Conservation (phyloP, 148 eudicot species). For the Cornus controversa region DNA sequence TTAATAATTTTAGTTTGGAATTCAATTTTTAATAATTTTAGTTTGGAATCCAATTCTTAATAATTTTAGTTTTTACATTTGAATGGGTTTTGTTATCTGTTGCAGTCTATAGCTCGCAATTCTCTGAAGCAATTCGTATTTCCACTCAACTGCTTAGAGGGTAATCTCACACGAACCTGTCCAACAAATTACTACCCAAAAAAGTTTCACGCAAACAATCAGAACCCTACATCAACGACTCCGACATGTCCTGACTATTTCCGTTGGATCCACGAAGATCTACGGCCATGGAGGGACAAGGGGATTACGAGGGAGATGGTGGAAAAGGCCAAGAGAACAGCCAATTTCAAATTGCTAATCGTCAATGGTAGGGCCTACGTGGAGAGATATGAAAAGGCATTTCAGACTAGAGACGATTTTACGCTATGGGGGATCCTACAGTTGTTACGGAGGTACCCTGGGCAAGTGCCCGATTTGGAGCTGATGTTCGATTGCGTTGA, state of each 20-base stretch:
- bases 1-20: not conserved
- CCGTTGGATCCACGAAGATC: conserved; percentile 84
- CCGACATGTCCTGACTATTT: conserved; percentile 72
- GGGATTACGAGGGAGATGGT: conserved; percentile 67
- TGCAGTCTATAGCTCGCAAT: conserved; percentile 31
- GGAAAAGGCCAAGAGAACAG: conserved; percentile 48
- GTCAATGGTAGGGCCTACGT: conserved; percentile 62
- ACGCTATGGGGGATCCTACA: conserved; percentile 80
- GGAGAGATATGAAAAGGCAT: conserved; percentile 40
- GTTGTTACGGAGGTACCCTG: conserved; percentile 74
- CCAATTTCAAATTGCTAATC: conserved; percentile 60
- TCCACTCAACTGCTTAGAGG: conserved; percentile 45
- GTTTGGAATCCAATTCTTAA: not conserved
- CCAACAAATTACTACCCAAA: conserved; percentile 49
- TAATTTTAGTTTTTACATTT: not conserved
- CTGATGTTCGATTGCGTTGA: conserved; percentile 84
- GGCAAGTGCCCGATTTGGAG: conserved; percentile 80
- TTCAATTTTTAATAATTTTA: not conserved
- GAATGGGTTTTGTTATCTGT: conserved; percentile 2
- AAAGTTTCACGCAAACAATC: conserved; percentile 23
- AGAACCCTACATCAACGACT: conserved; percentile 26
- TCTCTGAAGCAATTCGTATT: conserved; percentile 19
- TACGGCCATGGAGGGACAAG: conserved; percentile 62
- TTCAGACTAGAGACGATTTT: conserved; percentile 64
- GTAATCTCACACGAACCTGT: conserved; percentile 40